phyloP scores from a whole-genome alignment of 2,329 filamentous ascomycete species.

The Neonectria neomacrospora region DNA sequence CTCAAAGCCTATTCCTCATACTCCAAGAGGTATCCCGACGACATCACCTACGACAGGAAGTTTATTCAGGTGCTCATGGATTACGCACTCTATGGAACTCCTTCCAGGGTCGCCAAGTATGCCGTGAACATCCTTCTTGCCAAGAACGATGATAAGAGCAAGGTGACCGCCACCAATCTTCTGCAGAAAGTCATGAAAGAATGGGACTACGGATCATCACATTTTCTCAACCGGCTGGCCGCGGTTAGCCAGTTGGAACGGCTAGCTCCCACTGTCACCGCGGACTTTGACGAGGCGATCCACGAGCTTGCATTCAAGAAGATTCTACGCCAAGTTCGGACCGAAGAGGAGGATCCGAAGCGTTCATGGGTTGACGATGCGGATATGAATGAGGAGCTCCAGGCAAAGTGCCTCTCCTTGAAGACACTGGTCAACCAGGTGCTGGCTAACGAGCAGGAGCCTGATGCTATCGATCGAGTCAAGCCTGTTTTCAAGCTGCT shows the following conservation, averaged over 20 bases:
- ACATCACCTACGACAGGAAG: constrained; percentile 83
- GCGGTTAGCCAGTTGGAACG: constrained; percentile 80
- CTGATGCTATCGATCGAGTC: constrained; percentile 68
- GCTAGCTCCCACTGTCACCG: constrained; percentile 76
- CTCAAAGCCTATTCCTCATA: constrained; percentile 95
- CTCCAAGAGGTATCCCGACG: constrained; percentile 83
- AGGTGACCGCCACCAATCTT: constrained; percentile 87
- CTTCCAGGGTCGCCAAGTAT: constrained; percentile 88
- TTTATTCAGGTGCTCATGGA: constrained; percentile 83
- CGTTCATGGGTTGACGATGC: constrained; percentile 75
- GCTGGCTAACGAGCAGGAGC: constrained; percentile 66
- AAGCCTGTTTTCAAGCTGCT: constrained; percentile 81
- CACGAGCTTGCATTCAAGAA: constrained; percentile 80
- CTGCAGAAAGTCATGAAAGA: constrained; percentile 79
- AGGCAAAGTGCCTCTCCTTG: constrained; percentile 84
- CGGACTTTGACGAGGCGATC: constrained; percentile 80
- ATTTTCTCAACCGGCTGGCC: constrained; percentile 80
- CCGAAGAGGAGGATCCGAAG: constrained; percentile 65
- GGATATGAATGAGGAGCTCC: constrained; percentile 80
- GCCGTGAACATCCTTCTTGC: constrained; percentile 90
- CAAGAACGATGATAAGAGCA: constrained; percentile 75
- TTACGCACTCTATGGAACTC: constrained; percentile 85
- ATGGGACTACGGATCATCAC: constrained; percentile 76
- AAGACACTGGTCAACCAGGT: constrained; percentile 89
- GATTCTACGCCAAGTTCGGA: constrained; percentile 76